Evolutionary conservation across 192 early-diverging fungal genomes (phyloP).

Genomic region (Helicostylum pulchrum): DNA sequence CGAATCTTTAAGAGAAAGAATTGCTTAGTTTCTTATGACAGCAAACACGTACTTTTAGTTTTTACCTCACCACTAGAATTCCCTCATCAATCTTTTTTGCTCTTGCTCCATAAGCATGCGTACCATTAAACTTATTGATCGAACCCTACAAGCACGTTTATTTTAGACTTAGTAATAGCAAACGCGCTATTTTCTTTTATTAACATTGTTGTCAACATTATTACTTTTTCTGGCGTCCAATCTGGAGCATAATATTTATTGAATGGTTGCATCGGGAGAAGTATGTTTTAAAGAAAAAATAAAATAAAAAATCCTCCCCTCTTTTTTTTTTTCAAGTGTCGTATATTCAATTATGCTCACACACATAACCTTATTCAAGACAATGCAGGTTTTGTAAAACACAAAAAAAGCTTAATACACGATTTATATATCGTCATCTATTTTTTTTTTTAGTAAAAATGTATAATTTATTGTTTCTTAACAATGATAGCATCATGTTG

Average conservation of each 20-base stretch:
- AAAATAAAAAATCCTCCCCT: no score
- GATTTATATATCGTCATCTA: background rate
- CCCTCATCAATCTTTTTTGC: constrained; percentile 89
- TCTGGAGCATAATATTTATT: constrained; percentile 89
- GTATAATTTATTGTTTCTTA: constrained; percentile 36
- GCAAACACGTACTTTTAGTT: background rate
- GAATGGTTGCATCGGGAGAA: constrained; percentile 46
- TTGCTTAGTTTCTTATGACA: background rate
- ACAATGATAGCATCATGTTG: constrained; percentile 65
- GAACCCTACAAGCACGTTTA: constrained; percentile 55
- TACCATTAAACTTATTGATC: constrained; percentile 81
- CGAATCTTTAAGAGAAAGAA: constrained; percentile 61
- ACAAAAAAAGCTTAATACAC: no score
- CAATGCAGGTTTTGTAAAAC: no score
- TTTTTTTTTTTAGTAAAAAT: background rate
- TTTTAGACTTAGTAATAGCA: background rate
- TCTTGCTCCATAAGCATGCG: constrained; percentile 84
- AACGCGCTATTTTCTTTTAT: background rate
- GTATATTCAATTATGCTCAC: no score
- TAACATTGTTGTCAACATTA: background rate
- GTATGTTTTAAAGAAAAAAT: background rate
- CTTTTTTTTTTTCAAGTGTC: no score
- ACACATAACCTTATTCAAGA: no score
- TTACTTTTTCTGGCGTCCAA: constrained; percentile 86
- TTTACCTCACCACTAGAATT: constrained; percentile 78